A percentile compares a stretch with the other conserved stretches of the same genome.
These are phyloP conservation scores for Leptosphaerulina australis DNA, from an alignment of 2,329 filamentous ascomycete genomes.

Conservation along the genomic window DNA sequence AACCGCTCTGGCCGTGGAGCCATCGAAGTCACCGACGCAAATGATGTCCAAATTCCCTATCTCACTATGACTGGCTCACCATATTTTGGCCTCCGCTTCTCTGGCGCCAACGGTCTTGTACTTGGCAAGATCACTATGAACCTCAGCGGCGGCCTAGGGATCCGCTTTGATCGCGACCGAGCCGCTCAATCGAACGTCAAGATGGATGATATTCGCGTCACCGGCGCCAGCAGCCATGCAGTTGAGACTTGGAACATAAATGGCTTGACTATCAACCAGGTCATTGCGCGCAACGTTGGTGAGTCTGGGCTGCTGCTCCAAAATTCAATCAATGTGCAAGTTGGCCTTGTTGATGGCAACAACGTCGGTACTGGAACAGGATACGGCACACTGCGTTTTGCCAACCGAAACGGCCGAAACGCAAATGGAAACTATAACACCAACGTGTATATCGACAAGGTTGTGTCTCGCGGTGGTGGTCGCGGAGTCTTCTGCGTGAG, in stretches of 20 bases:
- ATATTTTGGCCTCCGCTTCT: constrained; percentile 64
- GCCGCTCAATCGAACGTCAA: constrained; percentile 60
- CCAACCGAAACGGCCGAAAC: constrained; percentile 61
- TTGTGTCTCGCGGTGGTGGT: constrained; percentile 62
- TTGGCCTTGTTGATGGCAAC: constrained; percentile 62
- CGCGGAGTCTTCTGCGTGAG: constrained; percentile 65
- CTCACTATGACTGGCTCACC: constrained; percentile 64
- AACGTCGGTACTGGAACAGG: constrained; percentile 61
- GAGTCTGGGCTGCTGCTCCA: constrained; percentile 65
- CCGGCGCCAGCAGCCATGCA: constrained; percentile 61
- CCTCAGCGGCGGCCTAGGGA: constrained; percentile 60
- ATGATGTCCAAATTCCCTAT: constrained; percentile 61
- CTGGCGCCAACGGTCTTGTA: constrained; percentile 55
- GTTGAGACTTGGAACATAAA: constrained; percentile 67
- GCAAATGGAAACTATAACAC: constrained; percentile 58
- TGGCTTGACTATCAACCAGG: constrained; percentile 58
- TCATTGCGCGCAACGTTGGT: constrained; percentile 61
- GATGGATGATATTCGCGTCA: constrained; percentile 60
- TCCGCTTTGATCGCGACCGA: constrained; percentile 63
- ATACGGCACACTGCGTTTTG: constrained; percentile 63
- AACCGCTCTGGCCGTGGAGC: constrained; percentile 56
- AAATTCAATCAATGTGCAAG: constrained; percentile 58
- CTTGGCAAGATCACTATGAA: constrained; percentile 63
- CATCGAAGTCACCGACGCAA: constrained; percentile 59
- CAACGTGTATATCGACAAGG: constrained; percentile 60